Evolutionary conservation across 306 rosid genomes (phyloP), one percentile per base, ranked within the genome.

Genomic region (Dryas octopetala): DNA sequence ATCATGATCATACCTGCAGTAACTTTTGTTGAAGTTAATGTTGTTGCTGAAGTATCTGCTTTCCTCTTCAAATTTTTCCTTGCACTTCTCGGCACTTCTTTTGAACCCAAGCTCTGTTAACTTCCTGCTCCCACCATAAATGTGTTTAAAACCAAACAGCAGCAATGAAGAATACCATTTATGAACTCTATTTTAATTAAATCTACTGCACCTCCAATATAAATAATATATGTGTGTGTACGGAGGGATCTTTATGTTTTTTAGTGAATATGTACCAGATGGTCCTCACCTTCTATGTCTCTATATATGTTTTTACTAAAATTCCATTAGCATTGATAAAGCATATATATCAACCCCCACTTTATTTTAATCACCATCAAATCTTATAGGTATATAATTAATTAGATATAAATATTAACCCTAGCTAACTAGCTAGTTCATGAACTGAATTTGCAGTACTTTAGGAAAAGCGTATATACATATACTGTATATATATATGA

Each of bases 1-100:
- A 83, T 73, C 49, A 85, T 32, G 38, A 32, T 32, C 38, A 32
- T 32, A 82, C 71, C 89, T 81, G 77, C 38, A 32, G 38, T 60
- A 83, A 73, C n/a, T 87, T 76, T 90, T 90, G 76, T 63, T 61
- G 79, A 55, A 74, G 78, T 83, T 86, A 66, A 74, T 86, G 86
- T 79, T 79, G 79, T 68, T 85, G 38, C 38, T 32, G 78, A 93
- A 88, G 77, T 78, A 88, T 51, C 91, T 78, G 63, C 83, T 89
- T 53, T 93, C 98, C 26, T 91, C 92, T 73, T 93, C 98, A 63
- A 88, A 93, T 75, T 85, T 93, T 74, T 91, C 96, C 79, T 91
- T 93, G 73, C 98, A 93, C 32, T 85, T 93, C n/a, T 89, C 93
- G 0, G 88, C 92, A 70, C 89, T 88, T 81, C 88, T 88, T 78